Evolutionary conservation across 2,329 filamentous ascomycete species (phyloP).

Genomic region (Pseudogymnoascus sp.): DNA sequence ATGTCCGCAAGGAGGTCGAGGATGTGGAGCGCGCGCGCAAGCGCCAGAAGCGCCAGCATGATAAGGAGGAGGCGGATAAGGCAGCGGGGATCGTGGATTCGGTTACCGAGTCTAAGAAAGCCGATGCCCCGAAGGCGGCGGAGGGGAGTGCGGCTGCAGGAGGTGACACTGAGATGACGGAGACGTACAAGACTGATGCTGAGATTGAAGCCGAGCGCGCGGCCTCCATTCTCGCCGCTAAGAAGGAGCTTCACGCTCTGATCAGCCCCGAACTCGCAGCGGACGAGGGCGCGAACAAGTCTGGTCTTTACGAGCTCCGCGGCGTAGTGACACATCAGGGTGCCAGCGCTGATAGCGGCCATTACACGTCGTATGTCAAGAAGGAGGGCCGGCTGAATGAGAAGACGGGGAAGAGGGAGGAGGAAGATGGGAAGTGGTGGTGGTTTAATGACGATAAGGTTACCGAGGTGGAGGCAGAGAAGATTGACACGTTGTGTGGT

Average conservation of each 20-base stretch:
- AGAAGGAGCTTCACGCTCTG: conserved; percentile 77
- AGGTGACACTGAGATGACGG: conserved; percentile 63
- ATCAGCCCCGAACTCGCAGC: conserved; percentile 66
- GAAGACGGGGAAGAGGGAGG: conserved; percentile 65
- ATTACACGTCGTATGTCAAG: conserved; percentile 98
- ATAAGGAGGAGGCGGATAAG: conserved; percentile 42
- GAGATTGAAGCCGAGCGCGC: conserved; percentile 82
- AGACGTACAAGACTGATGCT: conserved; percentile 78
- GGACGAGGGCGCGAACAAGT: conserved; percentile 83
- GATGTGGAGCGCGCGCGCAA: conserved; percentile 89
- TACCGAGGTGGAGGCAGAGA: conserved; percentile 80
- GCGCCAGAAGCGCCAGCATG: conserved; percentile 65
- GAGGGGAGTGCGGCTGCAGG: conserved; percentile 40
- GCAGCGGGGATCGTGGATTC: conserved; percentile 40
- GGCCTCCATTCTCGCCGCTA: conserved; percentile 65
- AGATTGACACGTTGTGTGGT: conserved; percentile 82
- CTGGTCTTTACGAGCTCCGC: conserved; percentile 87
- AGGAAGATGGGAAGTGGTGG: conserved; percentile 96
- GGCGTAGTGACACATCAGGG: conserved; percentile 96
- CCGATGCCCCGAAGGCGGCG: conserved; percentile 37
- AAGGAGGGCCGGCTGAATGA: conserved; percentile 69
- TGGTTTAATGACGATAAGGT: conserved; percentile 99
- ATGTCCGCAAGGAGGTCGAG: conserved; percentile 89
- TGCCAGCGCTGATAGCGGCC: conserved; percentile 90
- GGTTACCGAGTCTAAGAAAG: conserved; percentile 36